phyloP scores from a whole-genome alignment of 129 eudicot species.

The Centaurea solstitialis region DNA sequence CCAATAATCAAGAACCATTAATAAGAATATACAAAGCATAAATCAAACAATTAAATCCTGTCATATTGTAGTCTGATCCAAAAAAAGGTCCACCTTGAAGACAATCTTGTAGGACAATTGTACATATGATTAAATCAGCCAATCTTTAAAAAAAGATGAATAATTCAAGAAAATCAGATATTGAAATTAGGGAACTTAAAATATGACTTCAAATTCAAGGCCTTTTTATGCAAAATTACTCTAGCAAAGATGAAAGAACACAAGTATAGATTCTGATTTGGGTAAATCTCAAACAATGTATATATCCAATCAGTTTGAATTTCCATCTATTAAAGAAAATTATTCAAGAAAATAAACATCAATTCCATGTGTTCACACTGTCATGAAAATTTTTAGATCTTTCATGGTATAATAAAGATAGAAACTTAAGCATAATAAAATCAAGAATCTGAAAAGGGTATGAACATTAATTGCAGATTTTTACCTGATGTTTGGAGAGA shows the following conservation, averaged over 20 bases:
- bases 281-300: constrained; percentile 24
- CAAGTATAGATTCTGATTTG: constrained; percentile 11
- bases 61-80: constrained; percentile 2
- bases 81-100: constrained; percentile 11
- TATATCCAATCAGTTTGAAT: constrained; percentile 3
- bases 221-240: neutral
- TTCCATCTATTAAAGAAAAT: constrained; percentile 9
- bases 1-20: neutral
- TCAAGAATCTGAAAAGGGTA: constrained; percentile 29
- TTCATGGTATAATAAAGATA: neutral
- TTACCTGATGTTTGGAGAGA: constrained; percentile 40
- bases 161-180: neutral
- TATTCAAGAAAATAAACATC: neutral
- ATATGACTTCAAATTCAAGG: neutral
- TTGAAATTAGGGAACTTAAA: neutral
- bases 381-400: constrained; percentile 22
- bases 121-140: constrained; percentile 5
- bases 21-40: neutral
- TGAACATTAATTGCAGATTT: constrained; percentile 28
- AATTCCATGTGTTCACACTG: constrained; percentile 29
- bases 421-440: constrained; percentile 20
- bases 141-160: neutral
- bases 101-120: neutral
- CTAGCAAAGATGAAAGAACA: constrained; percentile 1
- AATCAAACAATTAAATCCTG: constrained; percentile 1